Evolutionary conservation across 2,329 filamentous ascomycete genomes (phyloP).

Genomic region (Fusarium sp.): DNA sequence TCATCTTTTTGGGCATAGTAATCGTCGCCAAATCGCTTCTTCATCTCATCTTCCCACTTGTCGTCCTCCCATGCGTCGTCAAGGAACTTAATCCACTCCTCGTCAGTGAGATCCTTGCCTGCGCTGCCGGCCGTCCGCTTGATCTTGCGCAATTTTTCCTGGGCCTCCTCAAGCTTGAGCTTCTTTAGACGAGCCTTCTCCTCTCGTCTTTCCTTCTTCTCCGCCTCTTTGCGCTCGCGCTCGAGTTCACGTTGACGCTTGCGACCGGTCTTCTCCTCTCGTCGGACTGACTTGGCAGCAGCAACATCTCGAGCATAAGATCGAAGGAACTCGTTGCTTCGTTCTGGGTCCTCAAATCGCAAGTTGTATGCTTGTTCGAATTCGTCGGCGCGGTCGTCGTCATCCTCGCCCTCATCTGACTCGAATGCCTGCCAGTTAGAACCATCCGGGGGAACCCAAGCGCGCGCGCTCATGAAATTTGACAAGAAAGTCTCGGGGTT

Average conservation of each 20-base stretch:
- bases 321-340: conserved; percentile 87
- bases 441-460: conserved; percentile 81
- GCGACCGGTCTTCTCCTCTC: conserved; percentile 82
- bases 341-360: conserved; percentile 91
- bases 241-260: conserved; percentile 84
- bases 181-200: conserved; percentile 88
- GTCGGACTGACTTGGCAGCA: conserved; percentile 83
- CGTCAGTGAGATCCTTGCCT: conserved; percentile 74
- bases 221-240: conserved; percentile 79
- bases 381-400: conserved; percentile 78
- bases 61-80: conserved; percentile 91
- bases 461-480: conserved; percentile 92
- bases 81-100: conserved; percentile 86
- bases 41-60: conserved; percentile 92
- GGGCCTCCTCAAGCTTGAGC: conserved; percentile 90
- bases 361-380: conserved; percentile 96
- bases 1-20: conserved; percentile 85
- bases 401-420: conserved; percentile 89
- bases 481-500: conserved; percentile 94
- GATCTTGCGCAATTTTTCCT: conserved; percentile 87
- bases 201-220: conserved; percentile 79
- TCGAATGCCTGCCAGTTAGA: conserved; percentile 84
- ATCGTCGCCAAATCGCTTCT: conserved; percentile 84
- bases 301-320: conserved; percentile 91
- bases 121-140: conserved; percentile 87